These are phyloP conservation scores for Pelargonium citronellum DNA, from an alignment of 441 rosid genomes.

Conservation along the genomic window DNA sequence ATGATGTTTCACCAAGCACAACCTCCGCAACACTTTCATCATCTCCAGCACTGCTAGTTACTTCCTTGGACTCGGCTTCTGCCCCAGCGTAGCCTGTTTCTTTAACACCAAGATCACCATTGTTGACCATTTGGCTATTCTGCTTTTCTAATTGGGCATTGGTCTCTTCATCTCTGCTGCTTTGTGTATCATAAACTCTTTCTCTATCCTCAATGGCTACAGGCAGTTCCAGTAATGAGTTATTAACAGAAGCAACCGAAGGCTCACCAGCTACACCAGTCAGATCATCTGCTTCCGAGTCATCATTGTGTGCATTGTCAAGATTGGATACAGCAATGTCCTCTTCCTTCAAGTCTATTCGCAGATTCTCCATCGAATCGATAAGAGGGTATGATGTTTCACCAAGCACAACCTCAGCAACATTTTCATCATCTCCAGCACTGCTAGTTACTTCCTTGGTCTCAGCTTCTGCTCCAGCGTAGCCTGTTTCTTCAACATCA, in stretches of 20 bases:
- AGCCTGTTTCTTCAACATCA: slow-evolving; percentile 21
- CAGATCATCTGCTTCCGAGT: too few relatives aligned
- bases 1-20: too few relatives aligned
- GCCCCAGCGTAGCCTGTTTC: slow-evolving; percentile 8
- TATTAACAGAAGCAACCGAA: not conserved
- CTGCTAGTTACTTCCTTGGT: too few relatives aligned
- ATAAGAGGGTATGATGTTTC: too few relatives aligned
- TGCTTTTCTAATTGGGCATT: slow-evolving; percentile 30
- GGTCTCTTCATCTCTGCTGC: slow-evolving; percentile 7
- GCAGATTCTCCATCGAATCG: too few relatives aligned
- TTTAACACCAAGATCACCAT: slow-evolving; percentile 17
- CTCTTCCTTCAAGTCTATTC: too few relatives aligned
- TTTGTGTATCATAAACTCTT: slow-evolving; percentile 22
- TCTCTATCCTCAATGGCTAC: slow-evolving; percentile 4
- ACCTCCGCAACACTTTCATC: too few relatives aligned
- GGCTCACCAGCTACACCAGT: too few relatives aligned
- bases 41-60: not conserved
- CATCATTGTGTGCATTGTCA: too few relatives aligned
- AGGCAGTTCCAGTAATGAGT: not conserved
- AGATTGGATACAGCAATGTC: too few relatives aligned
- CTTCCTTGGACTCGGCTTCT: not conserved
- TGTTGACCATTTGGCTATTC: slow-evolving; percentile 9
- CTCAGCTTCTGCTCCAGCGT: not conserved
- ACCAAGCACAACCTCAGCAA: too few relatives aligned
- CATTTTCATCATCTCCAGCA: too few relatives aligned